Evolutionary conservation across 306 rosid genomes (phyloP), one percentile per base, ranked within the genome.

Genomic region (Mucuna pruriens): DNA sequence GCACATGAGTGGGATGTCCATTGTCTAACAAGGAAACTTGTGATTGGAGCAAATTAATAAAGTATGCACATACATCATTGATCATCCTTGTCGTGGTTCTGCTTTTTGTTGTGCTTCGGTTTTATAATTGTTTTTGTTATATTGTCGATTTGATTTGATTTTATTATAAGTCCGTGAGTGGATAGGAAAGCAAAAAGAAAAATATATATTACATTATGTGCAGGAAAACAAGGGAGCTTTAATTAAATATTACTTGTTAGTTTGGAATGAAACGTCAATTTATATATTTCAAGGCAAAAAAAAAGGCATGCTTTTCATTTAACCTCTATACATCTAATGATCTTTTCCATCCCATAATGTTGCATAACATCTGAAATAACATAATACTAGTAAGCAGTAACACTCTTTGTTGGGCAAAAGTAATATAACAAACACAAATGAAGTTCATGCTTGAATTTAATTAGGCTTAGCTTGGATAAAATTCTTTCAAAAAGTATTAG

Each of bases 81-180:
- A 49, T 23, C 55, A 22, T 40, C 12, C 42, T 42, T 60, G 58
- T 75, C 71, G n/a, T 29, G 29, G 13, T 39, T 38, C 17, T 39
- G 15, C 54, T 38, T 52, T 75, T 74, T 20, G 23, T 15, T 71
- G 6, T 49, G 2, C 33, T 45, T 33, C 25, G 4, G 1, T 17
- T 1, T 57, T 22, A 22, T 74, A 15, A 36, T 25, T 39, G 11
- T 38, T 54, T 51, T 23, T 49, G 3, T 51, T 62, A 76, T 45
- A 10, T 46, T 26, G 73, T 33, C 45, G 5, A 4, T 73, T 51
- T 64, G 9, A 11, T 52, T 78, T 19, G 23, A 36, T n/a, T n/a
- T n/a, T n/a, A n/a, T n/a, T n/a, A n/a, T n/a, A n/a, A 78, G 82
- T 11, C 82, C 82, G 82, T 78, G 82, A 78, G 44, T 48, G 48